Evolutionary conservation across 1,284 basidiomycete species (phyloP), one percentile per base, ranked within the genome.

Genomic region (Apiotrichum gracile): DNA sequence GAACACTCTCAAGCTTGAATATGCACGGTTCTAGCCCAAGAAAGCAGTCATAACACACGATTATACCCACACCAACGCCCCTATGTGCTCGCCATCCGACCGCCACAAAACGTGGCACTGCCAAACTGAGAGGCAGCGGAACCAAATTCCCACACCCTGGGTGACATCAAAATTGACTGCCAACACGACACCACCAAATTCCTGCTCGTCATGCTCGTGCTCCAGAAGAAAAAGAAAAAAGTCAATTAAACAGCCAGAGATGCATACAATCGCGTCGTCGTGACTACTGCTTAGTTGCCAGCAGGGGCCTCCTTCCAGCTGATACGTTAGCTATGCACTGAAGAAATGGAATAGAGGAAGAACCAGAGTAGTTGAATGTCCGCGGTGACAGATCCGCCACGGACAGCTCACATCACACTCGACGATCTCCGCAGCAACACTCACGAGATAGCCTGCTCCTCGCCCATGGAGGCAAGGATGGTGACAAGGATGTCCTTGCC

Each of bases 401-500:
- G 2, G 37, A 21, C 37, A 9, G 2, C 19, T 10, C 5, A 38
- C 17, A 16, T 38, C 19, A 38, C 19, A 38, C 29, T 6, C 17
- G 16, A 21, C 10, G 10, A 19, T 12, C 26, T 5, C 22, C 5
- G 25, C 24, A n/a, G 12, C 41, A 21, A 22, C 5, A 27, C 47
- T 25, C 44, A 83, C 66, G 88, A 85, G 72, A 93, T 87, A 60
- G 87, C 88, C 81, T 87, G 86, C 70, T 80, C 79, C 72, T 80
- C 77, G 58, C 82, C 82, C 91, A 97, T 96, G 72, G 93, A 87
- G 63, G 83, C 79, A 75, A 94, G 81, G 73, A 97, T 86, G 72
- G 91, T 94, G 76, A 96, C 84, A 64, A 71, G 68, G 54, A 75
- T 54, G 66, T 94, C 91, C 79, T 92, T 91, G 76, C 88, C 91